Evolutionary conservation across 1,284 basidiomycete species (phyloP).

Genomic region (Ceratobasidium sp.): DNA sequence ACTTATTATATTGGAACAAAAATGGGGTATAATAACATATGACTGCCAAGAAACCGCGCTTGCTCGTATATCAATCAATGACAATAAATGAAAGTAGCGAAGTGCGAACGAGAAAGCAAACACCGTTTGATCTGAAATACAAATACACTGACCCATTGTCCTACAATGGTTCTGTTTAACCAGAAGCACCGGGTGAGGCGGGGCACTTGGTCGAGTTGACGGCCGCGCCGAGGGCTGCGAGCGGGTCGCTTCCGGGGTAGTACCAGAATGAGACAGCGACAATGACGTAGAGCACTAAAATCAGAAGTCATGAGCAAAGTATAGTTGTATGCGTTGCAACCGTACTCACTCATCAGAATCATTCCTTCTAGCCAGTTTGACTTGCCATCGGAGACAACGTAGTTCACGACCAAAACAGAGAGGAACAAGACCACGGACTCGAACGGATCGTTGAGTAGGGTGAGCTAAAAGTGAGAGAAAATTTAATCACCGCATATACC

Average conservation of each 20-base stretch:
- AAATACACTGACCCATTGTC: too few species aligned
- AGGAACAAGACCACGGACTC: constrained; percentile 69
- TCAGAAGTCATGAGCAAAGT: not conserved
- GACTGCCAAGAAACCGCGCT: too few species aligned
- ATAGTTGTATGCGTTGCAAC: not conserved
- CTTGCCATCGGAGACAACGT: constrained; percentile 49
- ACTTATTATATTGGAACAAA: too few species aligned
- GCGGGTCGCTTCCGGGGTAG: constrained; percentile 45
- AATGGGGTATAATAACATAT: too few species aligned
- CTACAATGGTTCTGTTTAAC: not conserved
- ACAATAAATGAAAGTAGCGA: too few species aligned
- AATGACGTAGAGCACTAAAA: constrained; percentile 71
- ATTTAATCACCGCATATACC: not conserved
- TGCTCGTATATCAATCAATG: too few species aligned
- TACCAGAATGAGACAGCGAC: constrained; percentile 75
- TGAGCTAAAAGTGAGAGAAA: constrained; percentile 56
- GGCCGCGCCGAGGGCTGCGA: constrained; percentile 21
- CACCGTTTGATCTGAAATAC: too few species aligned
- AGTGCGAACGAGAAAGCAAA: too few species aligned
- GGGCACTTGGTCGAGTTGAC: constrained; percentile 1
- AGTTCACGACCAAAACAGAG: constrained; percentile 60
- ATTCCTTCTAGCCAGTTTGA: constrained; percentile 62
- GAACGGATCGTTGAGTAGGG: constrained; percentile 75
- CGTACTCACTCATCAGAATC: constrained; percentile 74
- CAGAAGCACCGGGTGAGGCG: not conserved